Base-by-base conservation (phyloP, 768 basidiomycete genomes). In the Pleurotus tuber-regium region DNA sequence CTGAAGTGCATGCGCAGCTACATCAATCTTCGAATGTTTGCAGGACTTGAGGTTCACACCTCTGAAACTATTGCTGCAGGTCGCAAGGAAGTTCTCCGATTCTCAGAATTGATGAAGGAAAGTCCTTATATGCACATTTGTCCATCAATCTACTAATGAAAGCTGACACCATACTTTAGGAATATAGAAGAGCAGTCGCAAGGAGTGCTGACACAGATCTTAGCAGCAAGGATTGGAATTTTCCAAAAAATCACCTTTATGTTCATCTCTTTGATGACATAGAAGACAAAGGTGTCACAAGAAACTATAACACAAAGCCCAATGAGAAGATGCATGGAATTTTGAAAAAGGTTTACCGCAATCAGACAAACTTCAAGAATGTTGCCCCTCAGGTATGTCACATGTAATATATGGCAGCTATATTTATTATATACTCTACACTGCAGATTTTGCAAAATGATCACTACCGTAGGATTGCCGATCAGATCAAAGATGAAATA, bases 191-290 rank as follows among this genome's bases (percentile, higher is more conserved):
- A 30, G 18, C 26, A 9, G 28, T 36, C 9, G 35, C n/a, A 12
- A 36, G 8, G 35, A n/a, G n/a, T n/a, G 12, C 1, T 8, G 1
- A 36, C 5, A 19, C 4, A 36, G 35, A 9, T 36, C 35, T 36
- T 2, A n/a, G n/a, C 9, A 11, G 8, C 29, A 47, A 67, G 58
- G 54, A 63, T 16, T 71, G 67, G 66, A 50, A 70, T 23, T 72
- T 72, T 39, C 69, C 66, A 0, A 74, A 75, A 54, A 43, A 53
- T 0, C 73, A 75, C 28, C 53, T 59, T 1, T 66, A 69, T 36
- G 47, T 55, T 2, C 71, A 76, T 44, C 38, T 67, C 0, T 61
- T 70, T 23, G 48, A 50, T 2, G 63, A 73, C 31, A 72, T 76
- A 9, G 16, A 40, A 24, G 16, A 1, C 0, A 73, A 73, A 26